Conservation (phyloP, 1,284 basidiomycete genomes). For the Cystobasidiaceae sp. region DNA sequence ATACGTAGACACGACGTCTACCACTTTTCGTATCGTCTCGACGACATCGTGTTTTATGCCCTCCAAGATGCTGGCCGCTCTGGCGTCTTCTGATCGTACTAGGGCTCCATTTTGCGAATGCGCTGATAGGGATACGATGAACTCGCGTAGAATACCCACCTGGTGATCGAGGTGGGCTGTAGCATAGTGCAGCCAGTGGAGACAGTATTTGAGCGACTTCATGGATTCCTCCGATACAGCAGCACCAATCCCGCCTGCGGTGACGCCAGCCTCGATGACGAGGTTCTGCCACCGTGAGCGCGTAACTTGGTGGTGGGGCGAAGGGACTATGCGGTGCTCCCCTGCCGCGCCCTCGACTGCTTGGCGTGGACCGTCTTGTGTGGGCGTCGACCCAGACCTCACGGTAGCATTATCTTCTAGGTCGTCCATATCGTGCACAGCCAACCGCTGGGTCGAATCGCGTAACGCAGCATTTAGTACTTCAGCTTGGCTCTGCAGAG, state of each 20-base stretch:
- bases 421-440: no score
- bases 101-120: constrained; percentile 47
- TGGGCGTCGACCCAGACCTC: not conserved
- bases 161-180: constrained; percentile 81
- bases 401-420: no score
- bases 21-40: constrained; percentile 77
- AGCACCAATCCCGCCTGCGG: constrained; percentile 63
- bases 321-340: not conserved
- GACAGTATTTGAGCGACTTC: constrained; percentile 74
- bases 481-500: no score
- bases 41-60: constrained; percentile 75
- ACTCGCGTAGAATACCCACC: constrained; percentile 73
- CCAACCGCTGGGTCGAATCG: no score
- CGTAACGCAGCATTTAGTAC: no score
- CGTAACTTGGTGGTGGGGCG: no score
- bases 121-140: constrained; percentile 64
- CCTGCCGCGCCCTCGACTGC: not conserved
- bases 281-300: constrained; percentile 76
- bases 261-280: constrained; percentile 70
- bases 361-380: not conserved
- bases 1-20: constrained; percentile 79
- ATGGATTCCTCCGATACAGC: constrained; percentile 86
- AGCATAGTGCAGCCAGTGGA: constrained; percentile 89
- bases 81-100: constrained; percentile 47
- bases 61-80: constrained; percentile 62